These are phyloP conservation scores for Cryphonectria nitschkei DNA, from an alignment of 2,329 filamentous ascomycete species.

Conservation along the genomic window DNA sequence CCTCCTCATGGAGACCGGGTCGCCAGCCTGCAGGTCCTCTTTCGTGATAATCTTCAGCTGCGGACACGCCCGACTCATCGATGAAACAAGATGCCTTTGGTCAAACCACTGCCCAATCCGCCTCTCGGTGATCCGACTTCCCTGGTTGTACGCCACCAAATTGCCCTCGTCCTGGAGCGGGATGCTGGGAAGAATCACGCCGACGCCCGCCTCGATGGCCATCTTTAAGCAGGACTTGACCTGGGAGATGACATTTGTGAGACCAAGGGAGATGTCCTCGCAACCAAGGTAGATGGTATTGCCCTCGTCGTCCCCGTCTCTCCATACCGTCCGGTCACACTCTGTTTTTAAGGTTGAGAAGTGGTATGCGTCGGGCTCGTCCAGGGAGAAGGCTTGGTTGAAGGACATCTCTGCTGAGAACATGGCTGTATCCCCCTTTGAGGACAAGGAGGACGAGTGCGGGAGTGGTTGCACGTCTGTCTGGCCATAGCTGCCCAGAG, in stretches of 20 bases:
- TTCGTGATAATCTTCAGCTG: conserved; percentile 39
- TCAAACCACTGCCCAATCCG: conserved; percentile 43
- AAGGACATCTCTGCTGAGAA: conserved; percentile 30
- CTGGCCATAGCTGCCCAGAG: conserved; percentile 6
- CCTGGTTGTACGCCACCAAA: conserved; percentile 39
- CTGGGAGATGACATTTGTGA: conserved; percentile 41
- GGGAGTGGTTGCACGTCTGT: neutral
- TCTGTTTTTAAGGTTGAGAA: conserved; percentile 31
- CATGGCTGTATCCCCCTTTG: neutral
- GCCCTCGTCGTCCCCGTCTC: neutral
- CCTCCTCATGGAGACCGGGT: conserved; percentile 7
- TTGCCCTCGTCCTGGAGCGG: conserved; percentile 38
- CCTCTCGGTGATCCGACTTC: conserved; percentile 38
- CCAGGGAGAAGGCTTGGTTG: conserved; percentile 34
- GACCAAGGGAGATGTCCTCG: conserved; percentile 37
- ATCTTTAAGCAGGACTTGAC: conserved; percentile 43
- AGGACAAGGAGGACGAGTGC: neutral
- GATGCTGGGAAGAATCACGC: conserved; percentile 39
- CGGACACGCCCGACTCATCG: conserved; percentile 36
- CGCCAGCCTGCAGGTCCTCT: conserved; percentile 30
- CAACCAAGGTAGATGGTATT: conserved; percentile 38
- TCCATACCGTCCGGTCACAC: conserved; percentile 36
- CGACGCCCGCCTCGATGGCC: conserved; percentile 39
- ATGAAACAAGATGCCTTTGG: conserved; percentile 34
- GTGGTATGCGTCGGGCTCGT: conserved; percentile 26